These are phyloP conservation scores for Monosporascus sp. DNA, from an alignment of 2,329 filamentous ascomycete genomes.

Conservation along the genomic window DNA sequence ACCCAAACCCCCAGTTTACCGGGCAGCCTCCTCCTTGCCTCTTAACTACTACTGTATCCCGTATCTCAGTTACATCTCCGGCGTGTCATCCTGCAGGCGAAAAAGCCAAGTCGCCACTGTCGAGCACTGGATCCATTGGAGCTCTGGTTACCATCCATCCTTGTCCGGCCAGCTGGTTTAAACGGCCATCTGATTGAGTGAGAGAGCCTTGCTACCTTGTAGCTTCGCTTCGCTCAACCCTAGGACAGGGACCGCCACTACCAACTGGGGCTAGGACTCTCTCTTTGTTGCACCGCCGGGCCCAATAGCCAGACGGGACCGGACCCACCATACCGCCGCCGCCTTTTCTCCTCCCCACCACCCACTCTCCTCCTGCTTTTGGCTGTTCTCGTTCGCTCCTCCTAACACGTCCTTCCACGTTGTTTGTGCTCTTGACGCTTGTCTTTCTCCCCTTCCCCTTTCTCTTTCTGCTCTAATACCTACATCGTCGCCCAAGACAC, in stretches of 20 bases:
- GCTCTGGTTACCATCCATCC: neutral
- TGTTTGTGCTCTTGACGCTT: constrained; percentile 13
- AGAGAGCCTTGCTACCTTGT: neutral
- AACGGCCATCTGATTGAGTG: neutral
- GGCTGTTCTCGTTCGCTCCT: constrained; percentile 18
- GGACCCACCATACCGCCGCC: constrained; percentile 18
- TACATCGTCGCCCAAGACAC: constrained; percentile 16
- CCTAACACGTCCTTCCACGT: constrained; percentile 14
- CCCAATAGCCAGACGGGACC: constrained; percentile 6
- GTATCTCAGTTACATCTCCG: neutral
- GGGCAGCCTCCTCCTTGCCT: neutral
- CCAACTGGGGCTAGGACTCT: neutral
- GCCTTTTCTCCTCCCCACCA: constrained; percentile 26
- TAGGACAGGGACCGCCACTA: neutral
- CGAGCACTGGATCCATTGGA: neutral
- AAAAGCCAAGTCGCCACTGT: neutral
- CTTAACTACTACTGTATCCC: neutral
- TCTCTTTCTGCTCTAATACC: constrained; percentile 11
- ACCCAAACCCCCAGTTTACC: neutral
- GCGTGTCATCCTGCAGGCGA: neutral
- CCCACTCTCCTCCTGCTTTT: constrained; percentile 16
- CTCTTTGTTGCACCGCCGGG: neutral
- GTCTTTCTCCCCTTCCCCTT: constrained; percentile 11
- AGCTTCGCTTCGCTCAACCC: neutral
- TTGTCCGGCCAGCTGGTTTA: neutral